Base-by-base conservation (phyloP, 2,329 filamentous ascomycete species). In the Fusarium aywerte region DNA sequence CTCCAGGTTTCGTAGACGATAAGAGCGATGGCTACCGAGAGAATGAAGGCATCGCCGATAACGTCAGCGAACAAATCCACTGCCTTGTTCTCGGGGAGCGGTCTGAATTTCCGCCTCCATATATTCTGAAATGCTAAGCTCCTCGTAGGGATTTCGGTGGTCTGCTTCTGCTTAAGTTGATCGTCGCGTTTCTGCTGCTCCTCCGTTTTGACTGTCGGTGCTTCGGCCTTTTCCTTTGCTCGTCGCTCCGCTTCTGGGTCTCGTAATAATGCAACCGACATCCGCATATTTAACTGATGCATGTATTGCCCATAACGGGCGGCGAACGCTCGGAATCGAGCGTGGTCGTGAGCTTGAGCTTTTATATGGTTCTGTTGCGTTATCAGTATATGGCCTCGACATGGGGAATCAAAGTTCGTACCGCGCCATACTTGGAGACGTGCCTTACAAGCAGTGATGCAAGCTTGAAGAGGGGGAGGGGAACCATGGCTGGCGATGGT, bases 51-150 rank as follows among this genome's bases (percentile, higher is more conserved):
- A 67, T 90, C 88, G 38, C 88, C 88, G 48, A 87, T 79, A 16
- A 90, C 87, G 71, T 90, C 88, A 39, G 88, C 88, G 69, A 90
- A 90, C 9, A 90, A 77, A 70, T 90, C 87, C 12, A 90, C 88
- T 10, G 88, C 88, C 76, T 90, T 90, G 16, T 76, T 81, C 73
- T 90, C 88, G 11, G 88, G 87, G n/a, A 90, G 78, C 8, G 87
- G 76, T 50, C 88, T 80, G 73, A 90, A 90, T 72, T 85, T 87
- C 59, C 88, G 84, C 61, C 74, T 83, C 88, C 88, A 90, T 12
- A 90, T 79, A 68, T 83, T 89, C 42, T 81, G 80, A 44, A 82
- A 78, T 5, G 75, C 72, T 10, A 74, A 58, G 15, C 60, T 74
- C 23, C 67, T 68, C 69, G 76, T 71, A 38, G 44, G 65, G 11